A percentile compares a stretch with the other conserved stretches of the same genome.
Conservation (phyloP, 2,329 filamentous ascomycete species). For the Aspergillus ustus region DNA sequence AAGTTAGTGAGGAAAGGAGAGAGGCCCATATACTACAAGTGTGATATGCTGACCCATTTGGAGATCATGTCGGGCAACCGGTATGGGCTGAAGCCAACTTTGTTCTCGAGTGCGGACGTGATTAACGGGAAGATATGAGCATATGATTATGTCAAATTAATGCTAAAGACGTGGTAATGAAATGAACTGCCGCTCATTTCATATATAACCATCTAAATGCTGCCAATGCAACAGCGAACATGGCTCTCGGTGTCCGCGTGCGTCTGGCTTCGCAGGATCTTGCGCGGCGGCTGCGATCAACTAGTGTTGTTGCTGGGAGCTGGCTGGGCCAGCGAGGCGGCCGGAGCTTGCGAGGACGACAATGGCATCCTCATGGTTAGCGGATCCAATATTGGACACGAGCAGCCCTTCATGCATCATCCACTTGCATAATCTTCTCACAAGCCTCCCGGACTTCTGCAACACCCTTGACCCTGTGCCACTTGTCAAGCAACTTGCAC, state of each 20-base stretch:
- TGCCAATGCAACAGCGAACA: not conserved
- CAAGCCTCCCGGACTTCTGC: slow-evolving; percentile 46
- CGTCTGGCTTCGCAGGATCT: not conserved
- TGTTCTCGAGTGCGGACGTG: slow-evolving; percentile 48
- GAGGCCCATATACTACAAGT: slow-evolving; percentile 75
- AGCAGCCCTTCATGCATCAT: slow-evolving; percentile 29
- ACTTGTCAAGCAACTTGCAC: slow-evolving; percentile 43
- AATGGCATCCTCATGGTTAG: not conserved
- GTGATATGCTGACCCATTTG: slow-evolving; percentile 71
- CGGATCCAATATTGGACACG: not conserved
- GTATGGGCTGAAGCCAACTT: slow-evolving; percentile 63
- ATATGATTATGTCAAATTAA: slow-evolving; percentile 13
- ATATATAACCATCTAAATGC: not conserved
- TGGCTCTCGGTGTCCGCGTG: not conserved
- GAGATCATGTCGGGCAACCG: slow-evolving; percentile 65
- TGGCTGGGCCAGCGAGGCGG: not conserved
- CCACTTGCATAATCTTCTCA: slow-evolving; percentile 41
- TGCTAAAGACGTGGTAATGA: slow-evolving; percentile 9
- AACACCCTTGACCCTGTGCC: slow-evolving; percentile 51
- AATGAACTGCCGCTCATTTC: not conserved
- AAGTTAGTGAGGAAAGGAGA: slow-evolving; percentile 56
- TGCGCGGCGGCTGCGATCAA: not conserved
- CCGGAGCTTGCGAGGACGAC: not conserved
- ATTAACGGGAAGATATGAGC: slow-evolving; percentile 33
- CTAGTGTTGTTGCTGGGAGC: not conserved